phyloP scores from a whole-genome alignment of 139 green algal genomes.

The Marvania coccoides region DNA sequence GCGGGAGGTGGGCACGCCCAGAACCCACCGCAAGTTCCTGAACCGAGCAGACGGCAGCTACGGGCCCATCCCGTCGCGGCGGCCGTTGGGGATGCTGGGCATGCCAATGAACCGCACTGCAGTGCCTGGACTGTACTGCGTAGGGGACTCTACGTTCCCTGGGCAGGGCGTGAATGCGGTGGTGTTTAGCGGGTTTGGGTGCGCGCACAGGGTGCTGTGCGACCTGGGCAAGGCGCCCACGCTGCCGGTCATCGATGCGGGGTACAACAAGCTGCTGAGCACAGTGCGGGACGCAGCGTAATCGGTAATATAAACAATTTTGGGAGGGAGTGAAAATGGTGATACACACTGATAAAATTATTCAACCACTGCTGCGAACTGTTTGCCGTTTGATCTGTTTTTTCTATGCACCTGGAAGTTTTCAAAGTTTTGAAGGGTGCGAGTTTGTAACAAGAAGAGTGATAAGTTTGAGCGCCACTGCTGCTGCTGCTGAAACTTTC shows the following conservation, averaged over 20 bases:
- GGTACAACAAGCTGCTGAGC: conserved; percentile 47
- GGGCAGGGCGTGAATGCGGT: conserved; percentile 91
- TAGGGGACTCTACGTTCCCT: conserved; percentile 92
- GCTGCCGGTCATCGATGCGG: conserved; percentile 52
- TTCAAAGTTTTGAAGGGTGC: no score
- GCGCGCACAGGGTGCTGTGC: conserved; percentile 78
- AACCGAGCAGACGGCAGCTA: conserved; percentile 84
- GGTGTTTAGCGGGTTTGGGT: conserved; percentile 91
- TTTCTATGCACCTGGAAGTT: no score
- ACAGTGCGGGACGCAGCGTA: conserved; percentile 30
- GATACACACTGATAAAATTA: neutral
- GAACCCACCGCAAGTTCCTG: conserved; percentile 88
- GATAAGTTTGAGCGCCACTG: no score
- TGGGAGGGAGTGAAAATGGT: neutral
- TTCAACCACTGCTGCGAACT: neutral
- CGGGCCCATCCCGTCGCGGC: conserved; percentile 81
- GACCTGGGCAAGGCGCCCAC: conserved; percentile 66
- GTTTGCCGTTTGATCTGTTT: no score
- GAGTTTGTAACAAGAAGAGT: no score
- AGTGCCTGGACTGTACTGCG: conserved; percentile 84
- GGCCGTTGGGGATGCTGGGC: conserved; percentile 81
- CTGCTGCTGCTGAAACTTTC: no score
- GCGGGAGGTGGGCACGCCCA: conserved; percentile 77
- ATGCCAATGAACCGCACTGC: conserved; percentile 93
- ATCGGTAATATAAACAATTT: neutral